phyloP scores from a whole-genome alignment of 257 asterid genomes.

The Coffea eugenioides region DNA sequence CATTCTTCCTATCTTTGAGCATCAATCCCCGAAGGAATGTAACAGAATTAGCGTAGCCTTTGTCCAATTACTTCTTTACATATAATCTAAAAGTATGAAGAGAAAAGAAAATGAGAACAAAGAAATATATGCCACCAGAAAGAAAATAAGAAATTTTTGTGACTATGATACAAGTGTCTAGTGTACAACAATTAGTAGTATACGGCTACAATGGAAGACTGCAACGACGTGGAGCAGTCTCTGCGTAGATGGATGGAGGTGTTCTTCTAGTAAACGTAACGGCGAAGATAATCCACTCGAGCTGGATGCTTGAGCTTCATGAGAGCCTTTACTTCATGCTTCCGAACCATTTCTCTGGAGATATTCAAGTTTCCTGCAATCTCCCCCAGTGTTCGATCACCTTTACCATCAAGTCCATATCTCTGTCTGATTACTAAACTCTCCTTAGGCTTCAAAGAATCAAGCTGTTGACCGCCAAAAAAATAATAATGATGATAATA shows the following conservation, averaged over 20 bases:
- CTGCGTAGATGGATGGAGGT: not conserved
- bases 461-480: constrained; percentile 53
- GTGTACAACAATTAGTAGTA: constrained; percentile 7
- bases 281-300: constrained; percentile 83
- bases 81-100: not conserved
- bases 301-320: constrained; percentile 98
- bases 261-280: constrained; percentile 42
- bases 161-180: constrained; percentile 36
- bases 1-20: not conserved
- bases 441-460: constrained; percentile 97
- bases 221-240: not conserved
- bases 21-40: not conserved
- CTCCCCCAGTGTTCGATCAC: constrained; percentile 90
- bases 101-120: not conserved
- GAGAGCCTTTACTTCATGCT: constrained; percentile 89
- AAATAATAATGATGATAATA: not conserved
- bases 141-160: constrained; percentile 5
- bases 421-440: constrained; percentile 91
- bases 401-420: constrained; percentile 91
- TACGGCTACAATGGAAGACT: not conserved
- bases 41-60: not conserved
- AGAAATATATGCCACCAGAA: not conserved
- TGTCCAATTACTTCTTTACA: constrained; percentile 8
- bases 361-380: constrained; percentile 90
- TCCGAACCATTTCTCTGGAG: constrained; percentile 92